These are phyloP conservation scores for Wickerhamiella vanderwaltii DNA, from an alignment of 805 yeast species.

Conservation along the genomic window DNA sequence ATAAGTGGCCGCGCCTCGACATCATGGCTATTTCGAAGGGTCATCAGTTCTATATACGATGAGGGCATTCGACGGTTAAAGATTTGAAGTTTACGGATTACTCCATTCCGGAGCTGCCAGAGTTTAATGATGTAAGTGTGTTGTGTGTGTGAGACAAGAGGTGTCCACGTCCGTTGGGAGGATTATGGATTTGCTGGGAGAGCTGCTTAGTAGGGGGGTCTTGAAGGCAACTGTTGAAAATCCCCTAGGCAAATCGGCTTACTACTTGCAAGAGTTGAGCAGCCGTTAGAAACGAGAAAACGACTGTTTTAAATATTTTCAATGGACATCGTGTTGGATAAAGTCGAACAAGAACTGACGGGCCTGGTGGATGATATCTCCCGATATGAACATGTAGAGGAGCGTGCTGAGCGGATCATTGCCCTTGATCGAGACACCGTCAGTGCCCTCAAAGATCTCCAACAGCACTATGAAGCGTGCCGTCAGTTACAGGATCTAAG, in stretches of 20 bases:
- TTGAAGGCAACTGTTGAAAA: too few relatives aligned
- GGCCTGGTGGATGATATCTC: conserved; percentile 24
- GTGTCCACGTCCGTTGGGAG: too few relatives aligned
- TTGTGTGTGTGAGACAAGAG: too few relatives aligned
- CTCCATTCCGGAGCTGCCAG: conserved; percentile 7
- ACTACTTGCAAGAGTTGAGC: too few relatives aligned
- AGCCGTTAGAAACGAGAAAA: too few relatives aligned
- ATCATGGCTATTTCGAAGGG: conserved; percentile 2
- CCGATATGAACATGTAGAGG: conserved; percentile 22
- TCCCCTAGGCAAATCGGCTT: too few relatives aligned
- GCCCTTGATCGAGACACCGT: conserved; percentile 24
- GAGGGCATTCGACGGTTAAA: conserved; percentile 1
- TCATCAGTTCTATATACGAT: conserved; percentile 7
- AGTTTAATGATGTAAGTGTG: not conserved
- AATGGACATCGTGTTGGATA: conserved; percentile 17
- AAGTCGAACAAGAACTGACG: conserved; percentile 17
- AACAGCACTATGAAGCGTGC: conserved; percentile 25
- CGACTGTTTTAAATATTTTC: too few relatives aligned
- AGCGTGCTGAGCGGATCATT: conserved; percentile 15
- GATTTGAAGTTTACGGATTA: not conserved
- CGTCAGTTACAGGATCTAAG: conserved; percentile 21
- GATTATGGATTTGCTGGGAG: not conserved
- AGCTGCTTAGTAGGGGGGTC: not conserved
- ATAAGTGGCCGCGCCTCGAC: conserved; percentile 5
- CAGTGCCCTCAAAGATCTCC: conserved; percentile 22